Evolutionary conservation across 257 asterid species (phyloP).

Genomic region (Rauvolfia tetraphylla): DNA sequence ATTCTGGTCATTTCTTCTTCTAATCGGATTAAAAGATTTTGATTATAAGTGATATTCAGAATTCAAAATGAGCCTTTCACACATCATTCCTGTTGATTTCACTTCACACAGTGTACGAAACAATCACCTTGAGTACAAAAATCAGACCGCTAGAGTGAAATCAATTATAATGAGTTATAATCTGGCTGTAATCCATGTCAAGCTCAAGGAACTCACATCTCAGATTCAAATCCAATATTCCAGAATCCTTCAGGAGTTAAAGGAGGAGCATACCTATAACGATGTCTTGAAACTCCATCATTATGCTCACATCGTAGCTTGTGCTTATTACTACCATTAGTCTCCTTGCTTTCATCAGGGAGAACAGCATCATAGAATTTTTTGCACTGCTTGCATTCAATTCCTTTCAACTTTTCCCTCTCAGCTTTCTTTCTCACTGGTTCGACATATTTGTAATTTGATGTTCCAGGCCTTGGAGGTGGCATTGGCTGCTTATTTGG

Average conservation of each 20-base stretch:
- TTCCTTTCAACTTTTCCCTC: slow-evolving; percentile 77
- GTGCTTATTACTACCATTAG: slow-evolving; percentile 27
- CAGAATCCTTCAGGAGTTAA: slow-evolving; percentile 96
- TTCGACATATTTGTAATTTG: slow-evolving; percentile 72
- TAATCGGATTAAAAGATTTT: neutral
- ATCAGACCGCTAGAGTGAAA: neutral
- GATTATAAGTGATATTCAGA: neutral
- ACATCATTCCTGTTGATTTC: neutral
- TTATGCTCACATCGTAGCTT: slow-evolving; percentile 82
- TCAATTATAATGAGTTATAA: neutral
- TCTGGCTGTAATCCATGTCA: neutral
- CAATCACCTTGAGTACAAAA: neutral
- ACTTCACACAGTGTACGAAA: neutral
- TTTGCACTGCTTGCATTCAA: slow-evolving; percentile 94
- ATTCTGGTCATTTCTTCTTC: neutral
- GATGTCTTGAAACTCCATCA: slow-evolving; percentile 93
- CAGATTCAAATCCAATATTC: slow-evolving; percentile 94
- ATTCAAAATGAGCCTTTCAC: neutral
- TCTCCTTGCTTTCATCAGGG: slow-evolving; percentile 42
- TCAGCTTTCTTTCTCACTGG: slow-evolving; percentile 78
- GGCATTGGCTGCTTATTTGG: slow-evolving; percentile 39
- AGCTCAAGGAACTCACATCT: slow-evolving; percentile 39
- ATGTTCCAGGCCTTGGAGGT: slow-evolving; percentile 37
- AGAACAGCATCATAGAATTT: slow-evolving; percentile 91
- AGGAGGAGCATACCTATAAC: slow-evolving; percentile 92